A percentile compares a stretch with the other conserved stretches of the same genome.
Evolutionary conservation across 371 early-diverging fungal genomes (phyloP).

Genomic region (Mucor plumbeus): DNA sequence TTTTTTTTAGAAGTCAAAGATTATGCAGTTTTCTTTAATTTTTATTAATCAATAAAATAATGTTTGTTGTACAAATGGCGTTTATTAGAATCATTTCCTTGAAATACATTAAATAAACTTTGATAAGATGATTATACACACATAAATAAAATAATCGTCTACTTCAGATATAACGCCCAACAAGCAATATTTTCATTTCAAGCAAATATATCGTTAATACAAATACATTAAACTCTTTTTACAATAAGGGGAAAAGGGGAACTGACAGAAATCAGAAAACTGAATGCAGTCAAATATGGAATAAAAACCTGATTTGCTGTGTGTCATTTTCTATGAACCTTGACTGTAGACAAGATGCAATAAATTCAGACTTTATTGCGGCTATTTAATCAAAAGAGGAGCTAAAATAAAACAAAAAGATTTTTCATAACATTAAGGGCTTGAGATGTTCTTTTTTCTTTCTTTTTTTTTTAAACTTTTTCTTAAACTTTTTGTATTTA

Average conservation of each 20-base stretch:
- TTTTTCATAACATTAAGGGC: not conserved
- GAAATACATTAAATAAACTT: too few relatives aligned
- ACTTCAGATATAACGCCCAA: too few relatives aligned
- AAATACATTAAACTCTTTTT: not conserved
- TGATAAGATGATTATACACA: too few relatives aligned
- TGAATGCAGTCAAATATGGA: not conserved
- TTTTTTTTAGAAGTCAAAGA: too few relatives aligned
- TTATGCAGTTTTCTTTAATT: too few relatives aligned
- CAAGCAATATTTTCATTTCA: too few relatives aligned
- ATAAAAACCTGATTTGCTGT: not conserved
- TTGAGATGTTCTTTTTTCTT: not conserved
- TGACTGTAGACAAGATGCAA: not conserved
- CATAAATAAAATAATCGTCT: too few relatives aligned
- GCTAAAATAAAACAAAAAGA: constrained; percentile 1
- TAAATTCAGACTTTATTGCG: not conserved
- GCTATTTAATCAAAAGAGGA: not conserved
- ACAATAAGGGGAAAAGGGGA: not conserved
- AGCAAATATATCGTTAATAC: not conserved
- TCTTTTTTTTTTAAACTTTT: not conserved
- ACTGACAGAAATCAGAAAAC: not conserved
- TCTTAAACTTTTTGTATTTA: not conserved
- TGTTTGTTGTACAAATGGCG: too few relatives aligned
- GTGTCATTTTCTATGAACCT: not conserved
- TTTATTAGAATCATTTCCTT: too few relatives aligned
- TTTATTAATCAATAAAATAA: too few relatives aligned